These are phyloP conservation scores for Moniliella sp. DNA, from an alignment of 1,284 basidiomycete species.

Conservation along the genomic window DNA sequence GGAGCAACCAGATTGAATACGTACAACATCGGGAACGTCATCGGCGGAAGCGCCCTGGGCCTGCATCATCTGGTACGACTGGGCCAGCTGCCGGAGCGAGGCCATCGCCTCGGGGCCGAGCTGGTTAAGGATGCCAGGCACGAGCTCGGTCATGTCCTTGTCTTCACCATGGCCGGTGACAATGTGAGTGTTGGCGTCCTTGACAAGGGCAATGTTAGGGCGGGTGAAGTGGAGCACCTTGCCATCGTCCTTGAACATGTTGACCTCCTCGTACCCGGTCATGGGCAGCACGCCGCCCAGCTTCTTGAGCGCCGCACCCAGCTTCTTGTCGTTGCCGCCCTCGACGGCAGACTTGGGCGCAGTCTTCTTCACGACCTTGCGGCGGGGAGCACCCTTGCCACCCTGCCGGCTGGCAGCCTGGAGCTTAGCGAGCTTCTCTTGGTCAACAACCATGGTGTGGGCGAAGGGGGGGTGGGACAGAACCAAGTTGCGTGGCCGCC, in stretches of 20 bases:
- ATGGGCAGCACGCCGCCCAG: slow-evolving; percentile 89
- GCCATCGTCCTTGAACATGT: slow-evolving; percentile 99
- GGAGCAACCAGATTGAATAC: neutral
- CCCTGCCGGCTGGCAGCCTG: slow-evolving; percentile 75
- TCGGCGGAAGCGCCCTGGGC: slow-evolving; percentile 34
- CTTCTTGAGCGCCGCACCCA: slow-evolving; percentile 89
- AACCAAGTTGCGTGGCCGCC: too few relatives aligned
- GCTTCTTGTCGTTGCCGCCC: slow-evolving; percentile 78
- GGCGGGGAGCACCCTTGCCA: slow-evolving; percentile 86
- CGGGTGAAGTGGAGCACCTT: slow-evolving; percentile 98
- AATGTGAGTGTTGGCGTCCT: slow-evolving; percentile 79
- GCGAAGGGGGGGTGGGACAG: too few relatives aligned
- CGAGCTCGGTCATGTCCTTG: slow-evolving; percentile 96
- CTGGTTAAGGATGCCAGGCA: slow-evolving; percentile 95
- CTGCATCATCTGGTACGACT: slow-evolving; percentile 88
- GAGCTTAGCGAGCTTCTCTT: slow-evolving; percentile 81
- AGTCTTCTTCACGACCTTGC: slow-evolving; percentile 88
- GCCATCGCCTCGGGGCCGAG: slow-evolving; percentile 94
- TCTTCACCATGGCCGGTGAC: slow-evolving; percentile 68
- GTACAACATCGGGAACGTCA: slow-evolving; percentile 30
- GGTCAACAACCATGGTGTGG: slow-evolving; percentile 40
- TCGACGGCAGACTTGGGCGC: slow-evolving; percentile 57
- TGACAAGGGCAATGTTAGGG: slow-evolving; percentile 83
- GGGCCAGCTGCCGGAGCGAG: slow-evolving; percentile 53
- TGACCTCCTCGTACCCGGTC: slow-evolving; percentile 84